Evolutionary conservation across 1,284 basidiomycete species (phyloP).

Genomic region (Trichosporon ovoides): DNA sequence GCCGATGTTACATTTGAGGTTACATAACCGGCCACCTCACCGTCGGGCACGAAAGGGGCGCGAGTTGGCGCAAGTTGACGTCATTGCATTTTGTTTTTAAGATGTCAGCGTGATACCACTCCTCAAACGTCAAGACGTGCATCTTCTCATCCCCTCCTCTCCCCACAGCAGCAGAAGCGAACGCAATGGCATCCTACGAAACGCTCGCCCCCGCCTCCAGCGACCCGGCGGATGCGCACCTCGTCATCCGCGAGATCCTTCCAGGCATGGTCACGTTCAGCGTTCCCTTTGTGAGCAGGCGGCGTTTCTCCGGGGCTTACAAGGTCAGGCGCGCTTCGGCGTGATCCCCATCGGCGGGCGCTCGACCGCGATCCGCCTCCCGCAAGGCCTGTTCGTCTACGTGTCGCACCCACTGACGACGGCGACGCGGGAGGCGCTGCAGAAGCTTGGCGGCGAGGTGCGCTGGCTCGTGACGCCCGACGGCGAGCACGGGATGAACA

Average conservation of each 20-base stretch:
- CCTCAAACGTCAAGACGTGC: no score
- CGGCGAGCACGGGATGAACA: constrained; percentile 51
- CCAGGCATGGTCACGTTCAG: constrained; percentile 47
- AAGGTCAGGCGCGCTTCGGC: constrained; percentile 54
- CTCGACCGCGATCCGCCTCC: constrained; percentile 73
- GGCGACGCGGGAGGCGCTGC: constrained; percentile 65
- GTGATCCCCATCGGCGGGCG: constrained; percentile 70
- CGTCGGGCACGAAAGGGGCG: no score
- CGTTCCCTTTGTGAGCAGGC: constrained; percentile 42
- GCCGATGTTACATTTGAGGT: no score
- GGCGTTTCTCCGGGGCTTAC: not conserved
- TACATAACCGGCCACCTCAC: no score
- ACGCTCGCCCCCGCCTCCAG: constrained; percentile 20
- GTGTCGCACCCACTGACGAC: constrained; percentile 74
- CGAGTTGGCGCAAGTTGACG: no score
- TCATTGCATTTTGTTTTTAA: no score
- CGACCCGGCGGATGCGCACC: constrained; percentile 29
- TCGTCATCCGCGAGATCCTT: constrained; percentile 45
- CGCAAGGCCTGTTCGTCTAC: constrained; percentile 72
- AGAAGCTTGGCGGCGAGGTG: constrained; percentile 66
- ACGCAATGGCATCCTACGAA: constrained; percentile 11
- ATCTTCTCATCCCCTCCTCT: no score
- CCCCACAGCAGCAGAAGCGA: no score
- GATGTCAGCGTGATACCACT: no score
- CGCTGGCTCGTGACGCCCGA: constrained; percentile 56